Base-by-base conservation (phyloP, 306 rosid species). In the apple (Malus domestica) region DNA sequence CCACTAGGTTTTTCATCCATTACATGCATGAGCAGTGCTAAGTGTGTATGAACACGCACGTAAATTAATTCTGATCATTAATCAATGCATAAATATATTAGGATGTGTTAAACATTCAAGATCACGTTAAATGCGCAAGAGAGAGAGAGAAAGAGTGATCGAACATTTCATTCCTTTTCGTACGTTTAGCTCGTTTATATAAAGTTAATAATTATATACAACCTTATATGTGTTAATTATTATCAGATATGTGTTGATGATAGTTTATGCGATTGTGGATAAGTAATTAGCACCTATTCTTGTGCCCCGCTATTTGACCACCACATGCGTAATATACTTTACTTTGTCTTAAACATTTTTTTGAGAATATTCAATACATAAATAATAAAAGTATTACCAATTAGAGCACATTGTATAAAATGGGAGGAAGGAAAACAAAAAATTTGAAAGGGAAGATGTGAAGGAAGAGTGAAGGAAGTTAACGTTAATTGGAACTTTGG, bases 301-400 rank as follows among this genome's bases (percentile, higher is more conserved):
- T 29, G 70, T 77, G 79, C 23, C 16, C 14, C 76, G 76, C 40
- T 62, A 49, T 74, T 81, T 86, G 83, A 87, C 85, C 80, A 61
- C 29, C 87, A 82, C 88, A 82, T 85, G 86, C 84, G 16, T 42
- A 33, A 60, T 49, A 23, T 23, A 27, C 35, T 25, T 55, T 70
- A 45, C 44, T 63, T 59, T 72, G 15, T n/a, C n/a, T 66, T 14
- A 2, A 15, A 42, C 2, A 6, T 27, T n/a, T 12, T 2, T 22
- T 11, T 60, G 2, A 42, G 46, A 32, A 44, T 67, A 3, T 46
- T 46, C 54, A 46, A 46, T 3, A 46, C 18, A 49, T 49, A 49
- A 14, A 49, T 49, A 49, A 15, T 13, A 12, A 49, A 4, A 49
- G 54, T 49, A 15, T 19, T 19, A 14, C 25, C 63, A 71, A 71